Percentiles rank a stretch among this genome's conserved stretches.
Evolutionary conservation across 441 rosid species (phyloP).

Genomic region (Pelargonium cotyledonis): DNA sequence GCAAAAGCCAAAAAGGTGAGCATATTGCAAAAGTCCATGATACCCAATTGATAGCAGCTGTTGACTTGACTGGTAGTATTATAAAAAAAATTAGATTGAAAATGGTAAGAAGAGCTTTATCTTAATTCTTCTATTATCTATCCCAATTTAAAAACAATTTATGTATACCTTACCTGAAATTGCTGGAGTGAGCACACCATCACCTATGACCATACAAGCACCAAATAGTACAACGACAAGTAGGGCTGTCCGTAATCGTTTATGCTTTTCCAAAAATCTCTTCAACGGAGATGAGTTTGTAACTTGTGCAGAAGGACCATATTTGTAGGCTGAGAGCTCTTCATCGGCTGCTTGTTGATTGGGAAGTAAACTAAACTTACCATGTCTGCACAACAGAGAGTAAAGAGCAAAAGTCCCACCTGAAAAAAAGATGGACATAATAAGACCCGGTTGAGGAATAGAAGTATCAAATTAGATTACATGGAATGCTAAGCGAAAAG

Average conservation of each 20-base stretch:
- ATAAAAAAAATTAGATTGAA: neutral
- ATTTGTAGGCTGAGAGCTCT: slow-evolving; percentile 80
- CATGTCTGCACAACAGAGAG: slow-evolving; percentile 84
- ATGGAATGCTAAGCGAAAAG: neutral
- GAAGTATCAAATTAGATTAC: neutral
- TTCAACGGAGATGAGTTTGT: slow-evolving; percentile 43
- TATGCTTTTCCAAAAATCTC: slow-evolving; percentile 77
- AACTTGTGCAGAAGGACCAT: slow-evolving; percentile 42
- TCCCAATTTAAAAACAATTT: neutral
- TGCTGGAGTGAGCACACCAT: slow-evolving; percentile 85
- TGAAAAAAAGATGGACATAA: slow-evolving; percentile 26
- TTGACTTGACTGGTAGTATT: neutral
- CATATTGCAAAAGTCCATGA: neutral
- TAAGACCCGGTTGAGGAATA: neutral
- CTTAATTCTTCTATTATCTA: neutral
- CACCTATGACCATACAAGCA: slow-evolving; percentile 84
- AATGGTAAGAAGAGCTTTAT: too few relatives aligned
- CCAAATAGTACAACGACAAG: slow-evolving; percentile 70
- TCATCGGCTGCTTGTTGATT: slow-evolving; percentile 96
- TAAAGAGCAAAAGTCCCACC: slow-evolving; percentile 93
- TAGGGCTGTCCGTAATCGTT: slow-evolving; percentile 53
- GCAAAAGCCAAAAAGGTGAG: neutral
- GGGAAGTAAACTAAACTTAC: slow-evolving; percentile 75
- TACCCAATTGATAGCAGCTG: neutral
- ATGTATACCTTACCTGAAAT: slow-evolving; percentile 55